Conservation (phyloP, 306 rosid genomes). For the Castanea crenata region DNA sequence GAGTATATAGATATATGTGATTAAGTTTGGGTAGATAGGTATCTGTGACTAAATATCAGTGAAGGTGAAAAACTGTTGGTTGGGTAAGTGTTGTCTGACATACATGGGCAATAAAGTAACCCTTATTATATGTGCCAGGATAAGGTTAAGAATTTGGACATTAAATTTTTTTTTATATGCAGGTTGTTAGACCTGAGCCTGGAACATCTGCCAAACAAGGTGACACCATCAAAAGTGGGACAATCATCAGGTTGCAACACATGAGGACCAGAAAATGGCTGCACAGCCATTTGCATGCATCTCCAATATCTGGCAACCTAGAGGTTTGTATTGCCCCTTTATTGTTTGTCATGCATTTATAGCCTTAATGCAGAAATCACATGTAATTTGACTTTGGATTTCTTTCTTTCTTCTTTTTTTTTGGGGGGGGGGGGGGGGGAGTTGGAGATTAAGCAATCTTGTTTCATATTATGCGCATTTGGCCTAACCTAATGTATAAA, state of each 20-base stretch:
- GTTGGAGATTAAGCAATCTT: neutral
- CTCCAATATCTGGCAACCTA: slow-evolving; percentile 90
- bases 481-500: neutral
- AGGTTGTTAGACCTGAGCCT: slow-evolving; percentile 76
- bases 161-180: slow-evolving; percentile 20
- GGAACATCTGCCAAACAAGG: slow-evolving; percentile 89
- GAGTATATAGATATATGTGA: neutral
- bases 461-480: neutral
- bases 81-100: neutral
- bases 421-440: neutral
- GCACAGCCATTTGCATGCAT: slow-evolving; percentile 94
- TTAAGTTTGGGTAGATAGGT: neutral
- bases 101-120: neutral
- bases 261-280: slow-evolving; percentile 98
- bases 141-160: neutral
- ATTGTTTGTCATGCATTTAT: neutral
- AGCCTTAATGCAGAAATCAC: neutral
- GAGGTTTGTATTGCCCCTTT: slow-evolving; percentile 48
- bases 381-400: neutral
- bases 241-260: slow-evolving; percentile 87
- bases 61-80: neutral
- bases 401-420: too few species aligned
- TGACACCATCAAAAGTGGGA: slow-evolving; percentile 68
- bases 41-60: neutral
- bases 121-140: neutral